A percentile compares a stretch with the other conserved stretches of the same genome.
Evolutionary conservation across 331 rosid species (phyloP).

Genomic region (Rhamnella rubrinervis): DNA sequence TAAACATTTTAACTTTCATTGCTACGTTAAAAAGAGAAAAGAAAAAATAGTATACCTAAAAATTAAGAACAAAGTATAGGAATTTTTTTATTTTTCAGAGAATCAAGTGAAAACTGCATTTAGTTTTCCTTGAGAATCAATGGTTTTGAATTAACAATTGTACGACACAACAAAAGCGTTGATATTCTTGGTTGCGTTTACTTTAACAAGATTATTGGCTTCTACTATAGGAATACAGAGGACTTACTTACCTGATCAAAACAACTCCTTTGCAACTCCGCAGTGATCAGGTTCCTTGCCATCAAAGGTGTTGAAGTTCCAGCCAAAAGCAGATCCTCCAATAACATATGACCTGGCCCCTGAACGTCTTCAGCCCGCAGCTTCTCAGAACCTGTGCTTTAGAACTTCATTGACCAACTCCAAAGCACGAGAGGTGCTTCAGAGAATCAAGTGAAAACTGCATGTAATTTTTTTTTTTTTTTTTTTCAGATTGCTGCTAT

Average conservation of each 20-base stretch:
- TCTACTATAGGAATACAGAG: neutral
- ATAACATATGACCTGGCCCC: slow-evolving; percentile 15
- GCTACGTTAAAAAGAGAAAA: no score
- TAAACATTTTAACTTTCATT: no score
- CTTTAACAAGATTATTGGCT: neutral
- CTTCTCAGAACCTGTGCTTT: slow-evolving; percentile 35
- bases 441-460: no score
- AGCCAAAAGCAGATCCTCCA: slow-evolving; percentile 94
- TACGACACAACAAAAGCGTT: neutral
- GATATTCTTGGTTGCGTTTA: neutral
- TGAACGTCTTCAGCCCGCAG: slow-evolving; percentile 27
- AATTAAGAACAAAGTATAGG: no score
- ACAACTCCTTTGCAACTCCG: slow-evolving; percentile 69
- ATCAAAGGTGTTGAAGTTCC: slow-evolving; percentile 66
- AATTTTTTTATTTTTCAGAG: no score
- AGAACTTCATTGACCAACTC: neutral
- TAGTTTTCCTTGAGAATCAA: no score
- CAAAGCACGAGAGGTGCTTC: no score
- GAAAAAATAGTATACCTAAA: no score
- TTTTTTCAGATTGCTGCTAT: no score
- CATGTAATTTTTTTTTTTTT: no score
- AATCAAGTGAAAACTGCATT: no score
- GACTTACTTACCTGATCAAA: neutral
- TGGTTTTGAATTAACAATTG: neutral
- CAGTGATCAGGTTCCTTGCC: slow-evolving; percentile 56